Conservation (phyloP, 345 rosid species). For the Boechera retrofracta region DNA sequence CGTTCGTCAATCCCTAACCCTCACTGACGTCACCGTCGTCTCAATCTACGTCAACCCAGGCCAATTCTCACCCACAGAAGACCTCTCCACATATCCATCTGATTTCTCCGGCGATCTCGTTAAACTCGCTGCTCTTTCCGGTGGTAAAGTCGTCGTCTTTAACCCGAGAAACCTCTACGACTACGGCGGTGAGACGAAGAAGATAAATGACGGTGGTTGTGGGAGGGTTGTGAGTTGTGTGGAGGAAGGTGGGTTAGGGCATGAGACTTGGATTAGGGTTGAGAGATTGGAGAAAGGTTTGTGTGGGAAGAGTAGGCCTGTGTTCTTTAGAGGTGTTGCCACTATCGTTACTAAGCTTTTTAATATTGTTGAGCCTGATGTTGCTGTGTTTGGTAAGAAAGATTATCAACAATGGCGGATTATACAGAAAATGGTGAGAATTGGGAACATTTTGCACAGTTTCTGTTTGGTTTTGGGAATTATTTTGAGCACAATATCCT, state of each 20-base stretch:
- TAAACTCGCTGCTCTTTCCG: conserved; percentile 63
- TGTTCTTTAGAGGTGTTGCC: conserved; percentile 87
- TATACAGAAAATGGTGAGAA: conserved; percentile 67
- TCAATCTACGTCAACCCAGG: conserved; percentile 96
- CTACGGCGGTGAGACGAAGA: conserved; percentile 33
- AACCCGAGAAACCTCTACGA: conserved; percentile 81
- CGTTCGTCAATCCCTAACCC: conserved; percentile 60
- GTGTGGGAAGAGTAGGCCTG: conserved; percentile 93
- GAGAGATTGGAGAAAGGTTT: conserved; percentile 85
- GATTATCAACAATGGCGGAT: conserved; percentile 90
- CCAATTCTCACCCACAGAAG: conserved; percentile 90
- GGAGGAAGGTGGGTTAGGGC: conserved; percentile 66
- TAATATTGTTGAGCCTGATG: conserved; percentile 86
- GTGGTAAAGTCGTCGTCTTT: conserved; percentile 70
- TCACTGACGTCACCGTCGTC: conserved; percentile 63
- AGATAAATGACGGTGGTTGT: conserved; percentile 12
- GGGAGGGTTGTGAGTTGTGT: conserved; percentile 58
- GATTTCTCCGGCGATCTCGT: conserved; percentile 76
- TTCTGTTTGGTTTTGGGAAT: background rate
- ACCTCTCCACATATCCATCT: conserved; percentile 89
- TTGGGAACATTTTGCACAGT: background rate
- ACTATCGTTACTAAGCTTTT: conserved; percentile 84
- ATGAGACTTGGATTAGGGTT: conserved; percentile 93
- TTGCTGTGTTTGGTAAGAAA: conserved; percentile 81
- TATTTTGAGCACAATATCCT: background rate